These are phyloP conservation scores for Myxozyma lipomycoides DNA, from an alignment of 805 yeast species.

Conservation along the genomic window DNA sequence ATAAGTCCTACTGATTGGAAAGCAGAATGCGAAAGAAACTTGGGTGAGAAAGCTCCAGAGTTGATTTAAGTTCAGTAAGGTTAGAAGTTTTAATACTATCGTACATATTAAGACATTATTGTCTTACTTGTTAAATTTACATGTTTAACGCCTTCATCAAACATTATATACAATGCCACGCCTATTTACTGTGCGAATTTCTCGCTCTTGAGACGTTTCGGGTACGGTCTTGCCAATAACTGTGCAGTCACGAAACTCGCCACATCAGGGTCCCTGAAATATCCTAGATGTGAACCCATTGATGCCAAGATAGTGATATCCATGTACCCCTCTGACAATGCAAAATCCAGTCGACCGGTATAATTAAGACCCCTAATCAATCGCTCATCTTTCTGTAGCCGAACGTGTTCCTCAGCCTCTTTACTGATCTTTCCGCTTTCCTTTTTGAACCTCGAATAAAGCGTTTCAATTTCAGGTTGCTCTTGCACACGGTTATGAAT, in stretches of 20 bases:
- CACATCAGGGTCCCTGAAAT: conserved; percentile 81
- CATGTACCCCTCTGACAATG: conserved; percentile 69
- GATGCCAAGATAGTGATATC: conserved; percentile 79
- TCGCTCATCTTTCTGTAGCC: conserved; percentile 25
- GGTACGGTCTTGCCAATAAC: conserved; percentile 34
- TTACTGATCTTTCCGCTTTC: conserved; percentile 19
- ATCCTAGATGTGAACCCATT: conserved; percentile 78
- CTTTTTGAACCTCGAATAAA: conserved; percentile 21
- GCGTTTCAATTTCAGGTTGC: conserved; percentile 12
- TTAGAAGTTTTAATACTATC: too few species aligned
- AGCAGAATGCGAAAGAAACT: conserved; percentile 3
- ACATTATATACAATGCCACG: too few species aligned
- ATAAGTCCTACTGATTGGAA: conserved; percentile 9
- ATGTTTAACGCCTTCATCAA: too few species aligned
- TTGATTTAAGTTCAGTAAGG: too few species aligned
- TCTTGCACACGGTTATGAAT: conserved; percentile 4
- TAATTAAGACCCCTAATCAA: conserved; percentile 53
- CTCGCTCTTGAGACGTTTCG: conserved; percentile 28
- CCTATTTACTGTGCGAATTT: too few species aligned
- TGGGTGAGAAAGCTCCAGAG: conserved; percentile 5
- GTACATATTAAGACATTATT: too few species aligned
- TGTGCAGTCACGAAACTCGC: conserved; percentile 74
- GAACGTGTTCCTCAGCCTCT: conserved; percentile 14
- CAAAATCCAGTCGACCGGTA: conserved; percentile 77
- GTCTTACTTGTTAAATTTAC: too few species aligned